Evolutionary conservation across 768 basidiomycete genomes (phyloP).

Genomic region (Chalciporus sphaerocephalus): DNA sequence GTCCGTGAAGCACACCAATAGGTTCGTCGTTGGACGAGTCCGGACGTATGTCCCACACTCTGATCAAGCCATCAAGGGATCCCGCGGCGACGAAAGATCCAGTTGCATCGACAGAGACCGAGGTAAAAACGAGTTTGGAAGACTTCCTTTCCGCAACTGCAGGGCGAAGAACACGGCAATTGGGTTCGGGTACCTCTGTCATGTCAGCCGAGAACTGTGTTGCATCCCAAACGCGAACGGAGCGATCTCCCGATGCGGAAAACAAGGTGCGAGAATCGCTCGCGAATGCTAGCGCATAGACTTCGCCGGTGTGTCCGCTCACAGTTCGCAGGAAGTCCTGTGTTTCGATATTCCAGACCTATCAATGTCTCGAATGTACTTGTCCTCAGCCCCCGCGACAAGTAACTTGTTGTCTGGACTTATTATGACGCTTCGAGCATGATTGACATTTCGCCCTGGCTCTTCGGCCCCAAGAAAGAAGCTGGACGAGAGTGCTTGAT

Average conservation of each 20-base stretch:
- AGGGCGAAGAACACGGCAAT: conserved; percentile 20
- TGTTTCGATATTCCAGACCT: conserved; percentile 28
- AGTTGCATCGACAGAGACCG: conserved; percentile 24
- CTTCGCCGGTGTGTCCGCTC: conserved; percentile 31
- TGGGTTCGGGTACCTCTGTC: conserved; percentile 16
- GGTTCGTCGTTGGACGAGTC: conserved; percentile 27
- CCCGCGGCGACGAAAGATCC: conserved; percentile 49
- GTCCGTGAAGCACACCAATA: conserved; percentile 23
- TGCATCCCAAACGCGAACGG: conserved; percentile 34
- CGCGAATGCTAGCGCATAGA: conserved; percentile 37
- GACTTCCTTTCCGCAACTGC: conserved; percentile 12
- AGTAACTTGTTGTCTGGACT: conserved; percentile 31
- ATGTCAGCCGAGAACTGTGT: conserved; percentile 21
- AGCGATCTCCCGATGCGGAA: conserved; percentile 36
- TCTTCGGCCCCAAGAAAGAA: conserved; percentile 28
- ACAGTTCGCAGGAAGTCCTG: conserved; percentile 28
- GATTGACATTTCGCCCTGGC: conserved; percentile 20
- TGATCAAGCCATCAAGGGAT: conserved; percentile 47
- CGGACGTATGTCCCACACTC: conserved; percentile 48
- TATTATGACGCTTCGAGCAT: conserved; percentile 31
- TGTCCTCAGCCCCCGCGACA: conserved; percentile 34
- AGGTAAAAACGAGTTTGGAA: conserved; percentile 28
- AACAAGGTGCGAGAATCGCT: conserved; percentile 31
- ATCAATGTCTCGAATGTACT: conserved; percentile 21
- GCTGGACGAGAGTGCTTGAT: conserved; percentile 7